Evolutionary conservation across 192 early-diverging fungal genomes (phyloP), one percentile per base, ranked within the genome.

Genomic region (Allomyces macrogynus): DNA sequence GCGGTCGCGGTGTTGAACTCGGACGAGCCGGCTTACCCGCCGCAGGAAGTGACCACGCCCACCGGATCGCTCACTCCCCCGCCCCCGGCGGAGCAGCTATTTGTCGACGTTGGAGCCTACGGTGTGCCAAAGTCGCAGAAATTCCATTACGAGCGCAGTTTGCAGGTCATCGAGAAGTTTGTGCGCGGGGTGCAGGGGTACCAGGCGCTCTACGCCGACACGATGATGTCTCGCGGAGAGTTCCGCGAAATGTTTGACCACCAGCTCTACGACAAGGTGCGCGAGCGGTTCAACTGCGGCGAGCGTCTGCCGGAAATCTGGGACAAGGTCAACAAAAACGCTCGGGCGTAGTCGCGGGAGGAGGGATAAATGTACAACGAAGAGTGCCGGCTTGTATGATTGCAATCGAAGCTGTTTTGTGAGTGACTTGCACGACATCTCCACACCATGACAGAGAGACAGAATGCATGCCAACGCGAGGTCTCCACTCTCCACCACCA

Each of bases 161-260:
- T 71, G 64, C 49, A 64, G 23, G 49, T 65, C 10, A 71, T 69
- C 24, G 68, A 66, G 60, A 20, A 61, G 61, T 66, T 63, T 44
- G 61, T 63, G 25, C 65, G 60, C 18, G 44, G 61, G 1, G 40
- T 40, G 10, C 10, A 23, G 9, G 64, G 64, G 5, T 62, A 57
- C 61, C 67, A 65, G 63, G 70, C 70, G 27, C 64, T 73, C 69
- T 76, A 76, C 54, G 74, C 71, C 61, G 67, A 70, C 54, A 69
- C 65, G 16, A 63, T 67, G 44, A 61, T 64, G 71, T 71, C 66
- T 8, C 42, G 42, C 9, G 69, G 68, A 4, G 71, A 76, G 68
- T 76, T 76, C 64, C 18, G 67, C 44, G 63, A 70, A n/a, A 76
- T 76, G 74, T 76, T 76, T 49, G 74, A 76, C 62, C 73, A 73